These are phyloP conservation scores for Paecilomyces sp. DNA, from an alignment of 2,329 filamentous ascomycete species.

Conservation along the genomic window DNA sequence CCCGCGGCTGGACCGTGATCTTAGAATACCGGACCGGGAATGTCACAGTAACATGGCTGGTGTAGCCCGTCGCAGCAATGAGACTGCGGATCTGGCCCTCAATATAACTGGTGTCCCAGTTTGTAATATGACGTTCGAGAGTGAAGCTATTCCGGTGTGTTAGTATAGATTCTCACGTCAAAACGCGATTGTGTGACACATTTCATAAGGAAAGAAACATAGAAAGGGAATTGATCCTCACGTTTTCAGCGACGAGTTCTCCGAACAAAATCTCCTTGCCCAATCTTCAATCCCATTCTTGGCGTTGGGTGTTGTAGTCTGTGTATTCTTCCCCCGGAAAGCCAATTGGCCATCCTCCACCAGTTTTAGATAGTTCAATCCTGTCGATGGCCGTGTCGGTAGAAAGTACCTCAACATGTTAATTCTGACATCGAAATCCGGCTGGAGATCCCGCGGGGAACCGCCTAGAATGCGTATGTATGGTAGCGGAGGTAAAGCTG, in stretches of 20 bases:
- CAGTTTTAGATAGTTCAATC: conserved; percentile 11
- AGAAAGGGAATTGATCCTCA: neutral
- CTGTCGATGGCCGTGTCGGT: conserved; percentile 3
- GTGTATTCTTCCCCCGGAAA: conserved; percentile 6
- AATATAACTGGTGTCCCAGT: conserved; percentile 10
- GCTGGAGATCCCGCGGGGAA: conserved; percentile 5
- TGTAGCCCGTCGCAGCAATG: conserved; percentile 16
- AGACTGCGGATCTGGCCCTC: conserved; percentile 20
- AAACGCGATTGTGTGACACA: no score
- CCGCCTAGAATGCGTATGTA: conserved; percentile 16
- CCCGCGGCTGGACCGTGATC: conserved; percentile 12
- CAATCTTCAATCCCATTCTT: conserved; percentile 12
- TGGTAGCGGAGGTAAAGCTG: conserved; percentile 19
- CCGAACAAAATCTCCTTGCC: conserved; percentile 15
- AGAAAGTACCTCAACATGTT: conserved; percentile 18
- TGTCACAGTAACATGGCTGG: conserved; percentile 13
- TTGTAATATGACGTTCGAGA: conserved; percentile 7
- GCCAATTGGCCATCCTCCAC: conserved; percentile 8
- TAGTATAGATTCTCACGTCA: neutral
- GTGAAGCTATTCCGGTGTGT: conserved; percentile 1
- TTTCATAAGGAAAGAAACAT: neutral
- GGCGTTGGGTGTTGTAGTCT: conserved; percentile 3
- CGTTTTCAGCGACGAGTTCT: conserved; percentile 10
- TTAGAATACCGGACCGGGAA: conserved; percentile 15
- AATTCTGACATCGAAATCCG: conserved; percentile 19